These are phyloP conservation scores for Aspergillus sp. DNA, from an alignment of 2,329 filamentous ascomycete species.

Conservation along the genomic window DNA sequence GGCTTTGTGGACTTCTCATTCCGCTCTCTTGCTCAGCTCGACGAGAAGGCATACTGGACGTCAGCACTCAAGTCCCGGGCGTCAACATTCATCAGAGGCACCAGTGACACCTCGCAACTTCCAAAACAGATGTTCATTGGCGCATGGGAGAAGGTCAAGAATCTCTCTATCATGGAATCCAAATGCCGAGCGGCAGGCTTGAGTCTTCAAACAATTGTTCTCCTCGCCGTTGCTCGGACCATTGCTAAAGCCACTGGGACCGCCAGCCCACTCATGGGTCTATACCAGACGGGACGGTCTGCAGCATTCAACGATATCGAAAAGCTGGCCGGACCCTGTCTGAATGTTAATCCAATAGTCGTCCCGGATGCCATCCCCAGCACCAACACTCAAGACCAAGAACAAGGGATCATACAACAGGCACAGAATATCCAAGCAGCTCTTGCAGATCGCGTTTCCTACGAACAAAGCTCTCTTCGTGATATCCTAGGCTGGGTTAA, in stretches of 20 bases:
- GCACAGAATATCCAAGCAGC: constrained; percentile 21
- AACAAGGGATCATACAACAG: constrained; percentile 6
- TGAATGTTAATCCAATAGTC: constrained; percentile 32
- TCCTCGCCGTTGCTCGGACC: constrained; percentile 28
- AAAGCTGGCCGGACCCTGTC: constrained; percentile 28
- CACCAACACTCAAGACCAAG: too few relatives aligned
- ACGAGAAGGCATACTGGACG: constrained; percentile 27
- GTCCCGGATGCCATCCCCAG: constrained; percentile 13
- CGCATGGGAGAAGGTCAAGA: constrained; percentile 22
- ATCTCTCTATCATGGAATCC: constrained; percentile 23
- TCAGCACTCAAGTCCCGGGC: constrained; percentile 14
- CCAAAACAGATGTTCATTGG: constrained; percentile 22
- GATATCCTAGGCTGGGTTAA: constrained; percentile 25
- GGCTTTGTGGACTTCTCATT: constrained; percentile 26
- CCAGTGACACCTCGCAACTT: background rate
- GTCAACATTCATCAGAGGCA: constrained; percentile 20
- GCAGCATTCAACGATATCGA: constrained; percentile 26
- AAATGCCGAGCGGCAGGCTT: constrained; percentile 19
- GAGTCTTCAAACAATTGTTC: constrained; percentile 29
- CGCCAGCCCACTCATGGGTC: constrained; percentile 26
- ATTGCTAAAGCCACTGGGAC: constrained; percentile 22
- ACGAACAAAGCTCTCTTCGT: constrained; percentile 29
- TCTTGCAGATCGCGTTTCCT: constrained; percentile 26
- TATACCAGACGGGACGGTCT: constrained; percentile 35
- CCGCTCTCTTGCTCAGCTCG: constrained; percentile 16